A percentile compares a stretch with the other conserved stretches of the same genome.
Conservation (phyloP, 495 filamentous ascomycete species). For the Penicillium bialowiezense region DNA sequence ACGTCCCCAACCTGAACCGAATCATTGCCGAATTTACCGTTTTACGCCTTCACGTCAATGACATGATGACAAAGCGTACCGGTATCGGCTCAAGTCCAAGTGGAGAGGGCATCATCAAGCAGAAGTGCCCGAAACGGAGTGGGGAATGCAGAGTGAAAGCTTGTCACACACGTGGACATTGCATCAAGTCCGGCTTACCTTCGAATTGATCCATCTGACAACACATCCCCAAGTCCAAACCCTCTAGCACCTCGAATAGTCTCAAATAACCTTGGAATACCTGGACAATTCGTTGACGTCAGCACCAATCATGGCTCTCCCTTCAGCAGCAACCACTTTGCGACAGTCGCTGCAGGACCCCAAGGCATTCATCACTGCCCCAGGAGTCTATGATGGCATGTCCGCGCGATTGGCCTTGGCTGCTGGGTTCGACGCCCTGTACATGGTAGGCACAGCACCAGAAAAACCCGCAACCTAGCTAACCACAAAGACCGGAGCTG, state of each 20-base stretch:
- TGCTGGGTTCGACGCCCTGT: conserved; percentile 60
- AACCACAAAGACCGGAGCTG: conserved; percentile 57
- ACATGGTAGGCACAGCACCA: conserved; percentile 49
- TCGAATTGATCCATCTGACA: neutral
- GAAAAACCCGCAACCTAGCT: conserved; percentile 1
- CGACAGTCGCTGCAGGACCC: conserved; percentile 30
- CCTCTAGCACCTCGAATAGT: neutral
- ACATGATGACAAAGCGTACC: neutral
- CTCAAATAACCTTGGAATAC: neutral
- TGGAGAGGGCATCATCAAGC: conserved; percentile 1
- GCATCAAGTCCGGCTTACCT: neutral
- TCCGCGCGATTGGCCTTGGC: conserved; percentile 62
- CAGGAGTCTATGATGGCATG: conserved; percentile 69
- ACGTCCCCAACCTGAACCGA: neutral
- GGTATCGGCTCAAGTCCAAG: neutral
- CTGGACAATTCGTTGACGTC: conserved; percentile 1
- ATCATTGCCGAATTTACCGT: neutral
- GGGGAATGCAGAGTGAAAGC: conserved; percentile 3
- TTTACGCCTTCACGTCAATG: neutral
- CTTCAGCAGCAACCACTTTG: conserved; percentile 28
- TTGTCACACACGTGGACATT: neutral
- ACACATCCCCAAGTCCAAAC: neutral
- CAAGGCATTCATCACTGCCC: conserved; percentile 46
- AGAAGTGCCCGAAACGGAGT: neutral
- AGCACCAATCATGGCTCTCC: conserved; percentile 26